A percentile compares a stretch with the other conserved stretches of the same genome.
Conservation (phyloP, 768 basidiomycete genomes). For the Boletus huronensis region DNA sequence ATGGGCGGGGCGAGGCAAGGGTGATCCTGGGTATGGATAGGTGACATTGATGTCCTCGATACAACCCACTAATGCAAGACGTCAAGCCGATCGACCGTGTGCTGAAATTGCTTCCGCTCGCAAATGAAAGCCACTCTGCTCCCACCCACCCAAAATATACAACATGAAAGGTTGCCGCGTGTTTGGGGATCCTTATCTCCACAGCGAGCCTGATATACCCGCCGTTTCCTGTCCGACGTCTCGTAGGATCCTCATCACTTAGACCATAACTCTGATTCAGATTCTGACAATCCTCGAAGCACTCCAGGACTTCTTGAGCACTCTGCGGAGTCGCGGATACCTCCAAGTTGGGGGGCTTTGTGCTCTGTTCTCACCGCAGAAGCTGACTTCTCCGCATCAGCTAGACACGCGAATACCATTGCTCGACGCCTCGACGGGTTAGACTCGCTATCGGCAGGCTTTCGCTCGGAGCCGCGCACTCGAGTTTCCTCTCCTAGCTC, state of each 20-base stretch:
- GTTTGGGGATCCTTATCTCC: not conserved
- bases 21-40: not conserved
- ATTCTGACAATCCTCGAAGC: not conserved
- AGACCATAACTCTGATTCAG: too few relatives aligned
- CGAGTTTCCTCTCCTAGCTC: too few relatives aligned
- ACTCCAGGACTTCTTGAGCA: not conserved
- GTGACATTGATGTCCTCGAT: not conserved
- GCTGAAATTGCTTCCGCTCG: constrained; percentile 4
- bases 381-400: not conserved
- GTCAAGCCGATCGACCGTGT: too few relatives aligned
- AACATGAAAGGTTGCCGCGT: not conserved
- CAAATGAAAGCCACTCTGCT: not conserved
- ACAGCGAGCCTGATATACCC: not conserved
- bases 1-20: not conserved
- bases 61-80: not conserved
- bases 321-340: not conserved
- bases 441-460: not conserved
- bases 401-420: not conserved
- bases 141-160: not conserved
- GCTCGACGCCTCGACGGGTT: not conserved
- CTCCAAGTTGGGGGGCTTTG: not conserved
- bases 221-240: not conserved
- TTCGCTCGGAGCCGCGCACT: not conserved
- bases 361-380: not conserved
- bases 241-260: not conserved